Base-by-base conservation (phyloP, 2,329 filamentous ascomycete species). In the Lasiodiplodia citricola region DNA sequence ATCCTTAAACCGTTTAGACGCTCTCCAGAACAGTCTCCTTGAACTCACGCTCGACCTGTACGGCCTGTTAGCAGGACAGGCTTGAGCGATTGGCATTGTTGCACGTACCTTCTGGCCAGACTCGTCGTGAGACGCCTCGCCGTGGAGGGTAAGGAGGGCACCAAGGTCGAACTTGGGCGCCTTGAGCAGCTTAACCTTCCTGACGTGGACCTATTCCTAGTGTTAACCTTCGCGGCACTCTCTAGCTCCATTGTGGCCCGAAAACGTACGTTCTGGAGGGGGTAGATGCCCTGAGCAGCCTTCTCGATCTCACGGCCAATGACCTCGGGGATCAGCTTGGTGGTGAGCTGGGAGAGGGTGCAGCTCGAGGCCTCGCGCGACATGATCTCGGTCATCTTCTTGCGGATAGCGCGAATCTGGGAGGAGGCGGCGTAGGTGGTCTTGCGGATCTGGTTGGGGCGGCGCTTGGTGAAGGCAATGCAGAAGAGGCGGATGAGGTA, bases 331-430 rank as follows among this genome's bases (percentile, higher is more conserved):
- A 99, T 98, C 79, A 99, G 90, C 91, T 99, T 99, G 83, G 93
- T 92, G 81, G 94, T 97, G 78, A 99, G 91, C 89, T 98, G 95
- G 78, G 92, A 91, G 75, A 99, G 90, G 74, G 94, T 97, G 90
- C 94, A 97, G 87, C 88, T 93, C 77, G 92, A 89, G 73, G 96
- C 96, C 88, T 99, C 96, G 79, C 94, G 92, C 85, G 92, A 90
- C 85, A 99, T 98, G 86, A 99, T 98, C 86, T 99, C 96, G 74
- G 90, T 92, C 96, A 99, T 99, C 93, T 99, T 98, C 90, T 94
- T 96, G 85, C 96, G 92, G 85, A 99, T 99, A 77, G 92, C 91
- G 76, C 95, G 92, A 85, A 98, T 98, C 87, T 99, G 96, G 74
- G 96, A 98, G 74, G 93, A 94, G 75, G 91, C 91, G 77, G 96